Conservation (phyloP, 2,329 filamentous ascomycete species). For the Emergomyces pasteurianus region DNA sequence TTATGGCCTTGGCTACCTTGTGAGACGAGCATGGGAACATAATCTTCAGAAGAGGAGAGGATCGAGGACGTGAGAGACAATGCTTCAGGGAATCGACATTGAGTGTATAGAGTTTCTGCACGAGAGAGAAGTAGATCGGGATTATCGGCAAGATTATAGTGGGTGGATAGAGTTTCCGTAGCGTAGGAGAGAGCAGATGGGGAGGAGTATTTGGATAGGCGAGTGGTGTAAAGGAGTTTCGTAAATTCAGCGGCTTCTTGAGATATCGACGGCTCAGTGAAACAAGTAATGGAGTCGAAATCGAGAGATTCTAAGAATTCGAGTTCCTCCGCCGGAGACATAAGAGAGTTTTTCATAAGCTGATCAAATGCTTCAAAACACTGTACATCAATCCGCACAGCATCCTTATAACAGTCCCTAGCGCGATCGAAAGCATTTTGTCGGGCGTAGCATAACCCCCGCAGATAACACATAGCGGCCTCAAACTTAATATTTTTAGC, state of each 20-base stretch:
- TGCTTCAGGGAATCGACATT: conserved; percentile 85
- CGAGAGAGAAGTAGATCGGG: conserved; percentile 82
- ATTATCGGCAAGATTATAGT: conserved; percentile 79
- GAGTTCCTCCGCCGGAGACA: conserved; percentile 83
- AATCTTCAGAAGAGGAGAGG: conserved; percentile 72
- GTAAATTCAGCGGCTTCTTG: conserved; percentile 90
- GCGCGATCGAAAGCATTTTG: conserved; percentile 95
- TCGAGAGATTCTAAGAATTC: conserved; percentile 77
- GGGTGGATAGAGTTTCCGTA: conserved; percentile 80
- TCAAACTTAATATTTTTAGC: conserved; percentile 71
- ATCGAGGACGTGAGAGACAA: conserved; percentile 73
- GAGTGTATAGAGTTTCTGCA: conserved; percentile 84
- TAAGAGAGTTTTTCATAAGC: conserved; percentile 89
- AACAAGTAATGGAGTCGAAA: conserved; percentile 68
- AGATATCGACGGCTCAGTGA: conserved; percentile 52
- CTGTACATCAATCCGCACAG: conserved; percentile 90
- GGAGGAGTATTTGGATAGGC: conserved; percentile 88
- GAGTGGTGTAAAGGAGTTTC: conserved; percentile 90
- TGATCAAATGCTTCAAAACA: conserved; percentile 98
- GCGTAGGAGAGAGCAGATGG: conserved; percentile 71
- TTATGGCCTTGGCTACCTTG: conserved; percentile 22
- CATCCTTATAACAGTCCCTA: conserved; percentile 97
- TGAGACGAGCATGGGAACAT: conserved; percentile 28
- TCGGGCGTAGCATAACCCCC: conserved; percentile 89
- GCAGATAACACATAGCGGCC: conserved; percentile 91